Percentiles rank a stretch among this genome's conserved stretches.
These are phyloP conservation scores for Diatrype stigma DNA, from an alignment of 2,329 filamentous ascomycete genomes.

Conservation along the genomic window DNA sequence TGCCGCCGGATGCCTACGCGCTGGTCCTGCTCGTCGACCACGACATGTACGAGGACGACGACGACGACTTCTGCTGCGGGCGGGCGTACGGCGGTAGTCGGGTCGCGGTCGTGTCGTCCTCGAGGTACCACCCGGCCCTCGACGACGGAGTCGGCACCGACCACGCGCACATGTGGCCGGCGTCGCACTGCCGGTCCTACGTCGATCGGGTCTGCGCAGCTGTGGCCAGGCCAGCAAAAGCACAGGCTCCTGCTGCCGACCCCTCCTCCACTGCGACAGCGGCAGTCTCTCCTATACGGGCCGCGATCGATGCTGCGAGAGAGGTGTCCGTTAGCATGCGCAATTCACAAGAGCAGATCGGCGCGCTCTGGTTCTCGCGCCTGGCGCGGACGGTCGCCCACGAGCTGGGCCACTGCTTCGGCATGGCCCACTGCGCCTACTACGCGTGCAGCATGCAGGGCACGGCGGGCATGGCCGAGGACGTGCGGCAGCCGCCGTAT, in stretches of 20 bases:
- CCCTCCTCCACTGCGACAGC: conserved; percentile 21
- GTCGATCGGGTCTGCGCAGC: conserved; percentile 35
- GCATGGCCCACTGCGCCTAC: conserved; percentile 61
- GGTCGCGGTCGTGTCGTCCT: conserved; percentile 57
- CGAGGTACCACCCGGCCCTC: conserved; percentile 55
- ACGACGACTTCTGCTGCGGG: conserved; percentile 65
- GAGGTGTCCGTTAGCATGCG: conserved; percentile 15
- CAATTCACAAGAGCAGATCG: conserved; percentile 21
- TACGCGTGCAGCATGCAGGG: conserved; percentile 64
- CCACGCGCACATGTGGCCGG: conserved; percentile 57
- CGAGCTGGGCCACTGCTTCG: conserved; percentile 65
- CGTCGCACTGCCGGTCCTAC: conserved; percentile 55
- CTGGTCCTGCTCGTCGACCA: conserved; percentile 54
- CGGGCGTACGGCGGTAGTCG: conserved; percentile 61
- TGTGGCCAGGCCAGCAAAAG: not conserved
- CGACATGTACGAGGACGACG: conserved; percentile 62
- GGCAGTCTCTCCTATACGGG: too few species aligned
- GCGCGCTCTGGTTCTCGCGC: conserved; percentile 53
- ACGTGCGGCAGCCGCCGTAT: conserved; percentile 59
- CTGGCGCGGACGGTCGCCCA: conserved; percentile 57
- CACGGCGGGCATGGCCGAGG: conserved; percentile 52
- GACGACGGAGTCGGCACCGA: conserved; percentile 36
- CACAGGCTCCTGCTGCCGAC: not conserved
- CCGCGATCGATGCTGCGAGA: conserved; percentile 29
- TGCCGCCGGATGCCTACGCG: conserved; percentile 56